phyloP scores from a whole-genome alignment of 73 alveolate genomes.

The Paramecium tetraurelia region DNA sequence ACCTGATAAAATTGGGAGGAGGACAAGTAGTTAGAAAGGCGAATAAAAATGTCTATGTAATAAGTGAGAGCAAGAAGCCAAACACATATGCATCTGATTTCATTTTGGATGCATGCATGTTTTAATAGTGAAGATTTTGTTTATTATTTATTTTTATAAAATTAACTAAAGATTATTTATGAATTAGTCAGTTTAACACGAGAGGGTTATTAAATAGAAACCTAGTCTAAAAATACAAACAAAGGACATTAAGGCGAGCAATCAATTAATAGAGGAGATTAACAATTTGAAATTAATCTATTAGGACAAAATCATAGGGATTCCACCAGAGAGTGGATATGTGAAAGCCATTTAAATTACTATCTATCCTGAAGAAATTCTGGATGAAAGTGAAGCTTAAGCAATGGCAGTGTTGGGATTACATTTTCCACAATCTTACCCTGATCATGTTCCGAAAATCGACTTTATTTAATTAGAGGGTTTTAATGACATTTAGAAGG shows the following conservation, averaged over 20 bases:
- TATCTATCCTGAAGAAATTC: slow-evolving; percentile 3
- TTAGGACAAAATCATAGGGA: slow-evolving; percentile 30
- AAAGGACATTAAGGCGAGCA: neutral
- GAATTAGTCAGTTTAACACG: neutral
- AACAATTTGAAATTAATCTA: neutral
- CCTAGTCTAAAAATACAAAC: neutral
- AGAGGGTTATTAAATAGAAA: neutral
- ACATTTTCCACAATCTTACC: slow-evolving; percentile 16
- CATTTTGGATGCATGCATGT: slow-evolving; percentile 31
- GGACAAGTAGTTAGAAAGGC: neutral
- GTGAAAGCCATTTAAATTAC: slow-evolving; percentile 26
- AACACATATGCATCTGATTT: neutral
- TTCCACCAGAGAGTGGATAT: slow-evolving; percentile 37
- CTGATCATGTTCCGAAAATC: slow-evolving; percentile 15
- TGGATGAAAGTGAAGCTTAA: neutral
- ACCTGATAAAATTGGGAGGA: neutral
- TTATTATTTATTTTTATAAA: neutral
- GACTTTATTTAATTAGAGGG: neutral
- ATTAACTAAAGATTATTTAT: neutral
- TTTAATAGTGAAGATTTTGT: neutral
- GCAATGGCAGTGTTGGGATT: neutral
- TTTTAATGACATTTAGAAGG: neutral
- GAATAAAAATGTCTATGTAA: neutral
- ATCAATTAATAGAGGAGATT: neutral
- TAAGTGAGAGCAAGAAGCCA: slow-evolving; percentile 13